Evolutionary conservation across 23 red algal genomes (phyloP).

Genomic region (Pyropia yezoensis): DNA sequence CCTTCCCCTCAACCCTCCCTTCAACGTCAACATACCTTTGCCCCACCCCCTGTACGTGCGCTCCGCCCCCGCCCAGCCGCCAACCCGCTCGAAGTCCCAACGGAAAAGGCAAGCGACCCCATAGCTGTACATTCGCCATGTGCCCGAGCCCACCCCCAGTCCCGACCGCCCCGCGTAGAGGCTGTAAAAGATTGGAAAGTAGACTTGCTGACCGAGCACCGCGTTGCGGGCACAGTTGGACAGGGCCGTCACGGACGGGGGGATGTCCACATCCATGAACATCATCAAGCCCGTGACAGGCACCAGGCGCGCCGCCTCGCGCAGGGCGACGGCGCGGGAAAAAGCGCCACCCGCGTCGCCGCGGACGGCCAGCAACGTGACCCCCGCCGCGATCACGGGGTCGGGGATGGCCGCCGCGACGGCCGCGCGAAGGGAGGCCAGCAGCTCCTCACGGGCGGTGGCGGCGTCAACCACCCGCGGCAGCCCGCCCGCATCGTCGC

Average conservation of each 20-base stretch:
- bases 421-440: too few relatives aligned
- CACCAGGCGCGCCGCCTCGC: conserved; percentile 34
- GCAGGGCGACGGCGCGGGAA: conserved; percentile 35
- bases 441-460: too few relatives aligned
- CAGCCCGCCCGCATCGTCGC: too few relatives aligned
- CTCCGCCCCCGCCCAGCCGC: conserved; percentile 32
- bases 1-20: too few relatives aligned
- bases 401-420: too few relatives aligned
- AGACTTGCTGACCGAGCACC: conserved; percentile 30
- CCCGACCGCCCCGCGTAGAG: conserved; percentile 25
- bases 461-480: too few relatives aligned
- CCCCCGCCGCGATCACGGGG: neutral
- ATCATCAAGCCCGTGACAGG: conserved; percentile 5
- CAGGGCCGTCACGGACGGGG: conserved; percentile 16
- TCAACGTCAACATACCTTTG: too few relatives aligned
- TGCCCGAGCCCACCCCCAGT: conserved; percentile 23
- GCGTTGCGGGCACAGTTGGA: conserved; percentile 27
- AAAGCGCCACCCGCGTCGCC: conserved; percentile 23
- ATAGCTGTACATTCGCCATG: conserved; percentile 44
- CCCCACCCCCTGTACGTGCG: conserved; percentile 40
- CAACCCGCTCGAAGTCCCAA: conserved; percentile 30
- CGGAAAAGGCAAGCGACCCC: conserved; percentile 41
- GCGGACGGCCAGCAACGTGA: conserved; percentile 22
- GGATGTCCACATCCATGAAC: conserved; percentile 38
- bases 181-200: conserved; percentile 53